Evolutionary conservation across 441 rosid genomes (phyloP), one percentile per base, ranked within the genome.

Genomic region (Populus hybrid): DNA sequence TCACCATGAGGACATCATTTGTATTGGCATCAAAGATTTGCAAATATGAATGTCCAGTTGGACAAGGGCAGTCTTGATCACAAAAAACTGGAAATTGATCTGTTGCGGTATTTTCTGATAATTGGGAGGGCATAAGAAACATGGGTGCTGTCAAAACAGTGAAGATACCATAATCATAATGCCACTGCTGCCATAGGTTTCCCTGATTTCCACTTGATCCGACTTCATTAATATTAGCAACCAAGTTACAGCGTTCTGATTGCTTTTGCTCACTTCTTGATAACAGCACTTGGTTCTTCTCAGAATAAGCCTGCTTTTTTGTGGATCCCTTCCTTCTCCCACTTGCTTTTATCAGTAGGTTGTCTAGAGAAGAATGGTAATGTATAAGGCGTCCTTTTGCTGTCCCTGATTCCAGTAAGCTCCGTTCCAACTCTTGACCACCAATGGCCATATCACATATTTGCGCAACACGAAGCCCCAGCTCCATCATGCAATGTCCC

Each of bases 141-240:
- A 92, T 84, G 31, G 97, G 98, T 85, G 94, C 87, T 5, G 98
- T 94, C 82, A 95, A 84, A 82, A 95, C 75, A n/a, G 98, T 95
- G 82, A 95, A 90, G 81, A 94, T 85, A 53, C 98, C 94, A 75
- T 91, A 94, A 83, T 94, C 99, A 83, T 89, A 94, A 86, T 94
- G 99, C 97, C 99, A 94, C 71, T 90, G 93, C 88, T 95, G 98
- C 99, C 99, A 94, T 7, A 92, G 83, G 76, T 81, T 78, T 77
- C 81, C 74, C 80, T 29, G 50, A 72, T 75, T 72, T 75, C 78
- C 87, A 77, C 20, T 24, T 63, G 79, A 63, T 53, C 77, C 69
- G 45, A 73, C 69, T 74, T 79, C 85, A 61, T 77, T 21, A 29
- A 72, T 74, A 64, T 61, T 63, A 45, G 76, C 28, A 74, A 71